These are phyloP conservation scores for Colletotrichum spaethianum DNA, from an alignment of 2,329 filamentous ascomycete species.

Conservation along the genomic window DNA sequence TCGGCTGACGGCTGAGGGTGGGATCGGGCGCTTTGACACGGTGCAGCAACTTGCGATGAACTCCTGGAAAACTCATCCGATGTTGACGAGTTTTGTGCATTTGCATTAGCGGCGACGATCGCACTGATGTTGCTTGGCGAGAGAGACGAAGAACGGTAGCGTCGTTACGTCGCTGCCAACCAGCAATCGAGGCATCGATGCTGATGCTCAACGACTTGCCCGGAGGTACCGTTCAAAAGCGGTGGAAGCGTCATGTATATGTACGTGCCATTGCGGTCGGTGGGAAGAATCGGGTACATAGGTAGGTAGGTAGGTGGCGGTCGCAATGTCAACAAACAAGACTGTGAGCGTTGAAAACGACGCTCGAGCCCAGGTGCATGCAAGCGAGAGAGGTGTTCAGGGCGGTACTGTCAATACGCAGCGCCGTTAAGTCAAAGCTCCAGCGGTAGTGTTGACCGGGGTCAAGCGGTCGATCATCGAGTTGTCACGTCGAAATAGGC, in stretches of 20 bases:
- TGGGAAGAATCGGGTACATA: background rate
- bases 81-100: slow-evolving; percentile 19
- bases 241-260: background rate
- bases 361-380: slow-evolving; percentile 36
- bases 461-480: slow-evolving; percentile 20
- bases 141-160: background rate
- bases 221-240: background rate
- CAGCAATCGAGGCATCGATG: background rate
- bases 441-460: slow-evolving; percentile 10
- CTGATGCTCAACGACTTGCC: background rate
- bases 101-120: slow-evolving; percentile 33
- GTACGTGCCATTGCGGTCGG: background rate
- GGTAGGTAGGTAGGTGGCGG: background rate
- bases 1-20: background rate
- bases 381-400: slow-evolving; percentile 33
- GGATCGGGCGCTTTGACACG: background rate
- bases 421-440: slow-evolving; percentile 40
- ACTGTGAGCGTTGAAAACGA: slow-evolving; percentile 29
- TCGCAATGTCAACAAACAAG: background rate
- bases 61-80: slow-evolving; percentile 21
- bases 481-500: slow-evolving; percentile 11
- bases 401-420: slow-evolving; percentile 32
- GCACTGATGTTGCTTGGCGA: background rate
- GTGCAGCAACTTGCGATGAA: slow-evolving; percentile 20
- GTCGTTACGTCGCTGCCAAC: background rate